Conservation (phyloP, 345 rosid genomes). For the Arabidopsis arenosa region DNA sequence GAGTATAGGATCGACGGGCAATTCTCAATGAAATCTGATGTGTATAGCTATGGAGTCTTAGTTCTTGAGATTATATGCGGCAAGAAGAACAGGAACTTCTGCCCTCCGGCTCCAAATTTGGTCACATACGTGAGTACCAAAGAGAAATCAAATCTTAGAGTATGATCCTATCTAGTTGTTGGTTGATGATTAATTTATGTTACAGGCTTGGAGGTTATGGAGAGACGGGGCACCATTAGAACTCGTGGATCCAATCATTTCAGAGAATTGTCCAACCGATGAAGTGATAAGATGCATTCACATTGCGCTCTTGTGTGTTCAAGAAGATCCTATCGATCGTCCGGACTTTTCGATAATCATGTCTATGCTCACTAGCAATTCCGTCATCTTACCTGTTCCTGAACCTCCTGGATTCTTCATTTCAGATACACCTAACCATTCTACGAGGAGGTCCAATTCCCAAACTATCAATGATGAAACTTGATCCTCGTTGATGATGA, state of each 20-base stretch:
- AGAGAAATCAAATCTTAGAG: no score
- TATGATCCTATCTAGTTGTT: no score
- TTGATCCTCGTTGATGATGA: neutral
- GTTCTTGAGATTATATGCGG: conserved; percentile 29
- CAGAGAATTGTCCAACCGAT: neutral
- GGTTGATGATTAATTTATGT: neutral
- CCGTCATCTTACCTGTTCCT: neutral
- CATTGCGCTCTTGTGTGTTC: conserved; percentile 7
- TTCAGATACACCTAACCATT: neutral
- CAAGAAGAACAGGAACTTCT: neutral
- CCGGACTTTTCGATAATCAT: conserved; percentile 2
- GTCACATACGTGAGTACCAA: no score
- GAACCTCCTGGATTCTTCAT: neutral
- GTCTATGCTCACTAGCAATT: conserved; percentile 11
- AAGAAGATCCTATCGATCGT: neutral
- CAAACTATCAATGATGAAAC: neutral
- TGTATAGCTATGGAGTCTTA: conserved; percentile 31
- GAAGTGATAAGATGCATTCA: conserved; percentile 14
- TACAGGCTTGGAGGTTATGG: conserved; percentile 15
- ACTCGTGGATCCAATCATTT: neutral
- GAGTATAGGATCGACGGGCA: conserved; percentile 19
- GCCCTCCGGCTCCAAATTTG: neutral
- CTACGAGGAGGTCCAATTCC: neutral
- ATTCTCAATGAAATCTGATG: conserved; percentile 29
- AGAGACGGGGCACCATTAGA: neutral